A percentile compares a stretch with the other conserved stretches of the same genome.
These are phyloP conservation scores for Rasamsonia emersonii DNA, from an alignment of 2,329 filamentous ascomycete species.

Conservation along the genomic window DNA sequence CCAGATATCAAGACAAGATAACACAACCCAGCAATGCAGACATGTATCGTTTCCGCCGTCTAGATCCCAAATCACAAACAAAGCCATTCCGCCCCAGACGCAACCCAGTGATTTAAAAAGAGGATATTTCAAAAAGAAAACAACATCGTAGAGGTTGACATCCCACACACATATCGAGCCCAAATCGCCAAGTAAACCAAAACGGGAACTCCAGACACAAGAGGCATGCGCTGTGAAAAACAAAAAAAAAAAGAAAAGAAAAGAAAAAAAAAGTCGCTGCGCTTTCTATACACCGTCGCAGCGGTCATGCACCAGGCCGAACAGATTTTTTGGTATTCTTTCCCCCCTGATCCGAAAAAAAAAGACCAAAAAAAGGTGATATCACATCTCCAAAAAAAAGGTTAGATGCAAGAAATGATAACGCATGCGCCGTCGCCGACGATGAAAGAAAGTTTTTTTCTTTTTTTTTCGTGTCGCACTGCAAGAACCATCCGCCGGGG, in stretches of 20 bases:
- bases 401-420: constrained; percentile 26
- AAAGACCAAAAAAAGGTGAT: constrained; percentile 19
- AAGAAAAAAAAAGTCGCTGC: constrained; percentile 24
- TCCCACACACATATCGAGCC: constrained; percentile 18
- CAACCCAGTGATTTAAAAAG: constrained; percentile 18
- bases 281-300: constrained; percentile 33
- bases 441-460: constrained; percentile 24
- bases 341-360: constrained; percentile 30
- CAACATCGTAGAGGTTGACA: constrained; percentile 16
- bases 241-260: constrained; percentile 7
- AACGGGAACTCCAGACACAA: constrained; percentile 27
- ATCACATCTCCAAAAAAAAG: constrained; percentile 20
- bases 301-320: constrained; percentile 22
- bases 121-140: constrained; percentile 12
- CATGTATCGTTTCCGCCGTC: constrained; percentile 38
- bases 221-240: constrained; percentile 23
- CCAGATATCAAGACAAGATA: constrained; percentile 16
- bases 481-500: constrained; percentile 5
- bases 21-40: constrained; percentile 35
- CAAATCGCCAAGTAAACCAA: constrained; percentile 22
- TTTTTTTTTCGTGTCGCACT: constrained; percentile 17
- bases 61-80: constrained; percentile 29
- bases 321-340: constrained; percentile 15
- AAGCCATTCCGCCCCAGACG: constrained; percentile 26
- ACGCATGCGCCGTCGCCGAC: constrained; percentile 35